These are phyloP conservation scores for Umbilicus rupestris DNA, from an alignment of 164 flowering plant genomes.

Conservation along the genomic window DNA sequence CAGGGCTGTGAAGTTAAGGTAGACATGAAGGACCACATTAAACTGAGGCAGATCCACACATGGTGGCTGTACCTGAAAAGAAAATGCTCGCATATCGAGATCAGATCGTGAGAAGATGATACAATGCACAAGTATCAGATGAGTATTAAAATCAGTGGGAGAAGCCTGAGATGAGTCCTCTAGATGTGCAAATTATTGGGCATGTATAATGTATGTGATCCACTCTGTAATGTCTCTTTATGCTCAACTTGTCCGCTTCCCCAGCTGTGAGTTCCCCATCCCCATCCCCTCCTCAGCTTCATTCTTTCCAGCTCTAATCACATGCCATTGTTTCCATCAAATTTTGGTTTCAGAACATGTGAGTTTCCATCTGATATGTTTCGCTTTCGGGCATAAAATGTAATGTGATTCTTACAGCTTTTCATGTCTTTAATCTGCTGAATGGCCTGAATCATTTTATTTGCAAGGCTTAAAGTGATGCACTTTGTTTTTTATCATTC, in stretches of 20 bases:
- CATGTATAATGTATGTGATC: slow-evolving; percentile 20
- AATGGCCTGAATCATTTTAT: not conserved
- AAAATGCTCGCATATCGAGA: slow-evolving; percentile 26
- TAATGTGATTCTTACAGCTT: slow-evolving; percentile 7
- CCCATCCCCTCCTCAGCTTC: slow-evolving; percentile 14
- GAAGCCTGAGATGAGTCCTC: slow-evolving; percentile 20
- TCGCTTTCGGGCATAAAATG: not conserved
- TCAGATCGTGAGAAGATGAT: slow-evolving; percentile 24
- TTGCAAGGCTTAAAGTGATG: not conserved
- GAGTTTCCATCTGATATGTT: slow-evolving; percentile 6
- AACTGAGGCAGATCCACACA: not conserved
- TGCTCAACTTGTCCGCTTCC: slow-evolving; percentile 29
- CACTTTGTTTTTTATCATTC: slow-evolving; percentile 19
- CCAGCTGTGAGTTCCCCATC: slow-evolving; percentile 38
- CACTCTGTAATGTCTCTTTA: slow-evolving; percentile 22
- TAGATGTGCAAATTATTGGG: slow-evolving; percentile 34
- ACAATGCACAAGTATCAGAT: not conserved
- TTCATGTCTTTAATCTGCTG: not conserved
- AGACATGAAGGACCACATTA: not conserved
- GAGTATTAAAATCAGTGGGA: not conserved
- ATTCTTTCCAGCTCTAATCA: slow-evolving; percentile 15
- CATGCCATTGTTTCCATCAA: slow-evolving; percentile 10
- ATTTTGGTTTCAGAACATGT: no score
- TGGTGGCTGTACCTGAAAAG: not conserved
- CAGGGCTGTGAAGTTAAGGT: not conserved